A percentile compares a stretch with the other conserved stretches of the same genome.
phyloP scores from a whole-genome alignment of 352 stramenopile genomes.

The Phytopythium mirpurense region DNA sequence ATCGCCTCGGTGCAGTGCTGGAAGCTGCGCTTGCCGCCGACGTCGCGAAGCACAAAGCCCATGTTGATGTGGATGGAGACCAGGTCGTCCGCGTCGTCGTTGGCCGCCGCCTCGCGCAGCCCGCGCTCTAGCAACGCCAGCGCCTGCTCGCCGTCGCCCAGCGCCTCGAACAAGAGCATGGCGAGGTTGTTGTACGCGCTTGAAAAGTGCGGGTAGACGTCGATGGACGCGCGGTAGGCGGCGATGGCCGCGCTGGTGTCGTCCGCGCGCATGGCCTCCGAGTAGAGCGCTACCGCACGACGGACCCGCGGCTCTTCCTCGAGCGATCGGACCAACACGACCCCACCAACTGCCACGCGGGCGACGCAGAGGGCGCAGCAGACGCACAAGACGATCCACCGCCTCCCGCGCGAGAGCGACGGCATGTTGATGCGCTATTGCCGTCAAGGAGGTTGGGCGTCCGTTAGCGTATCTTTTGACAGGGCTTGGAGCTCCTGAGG shows the following conservation, averaged over 20 bases:
- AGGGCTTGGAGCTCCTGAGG: neutral
- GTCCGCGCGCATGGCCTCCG: conserved; percentile 9
- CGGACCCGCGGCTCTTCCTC: conserved; percentile 22
- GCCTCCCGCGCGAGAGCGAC: neutral
- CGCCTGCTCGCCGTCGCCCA: conserved; percentile 20
- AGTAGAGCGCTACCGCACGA: conserved; percentile 26
- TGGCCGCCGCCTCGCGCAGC: conserved; percentile 19
- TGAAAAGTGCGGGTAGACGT: conserved; percentile 35
- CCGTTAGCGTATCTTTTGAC: neutral
- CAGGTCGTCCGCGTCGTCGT: conserved; percentile 30
- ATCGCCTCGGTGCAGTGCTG: conserved; percentile 42
- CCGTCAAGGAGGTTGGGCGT: neutral
- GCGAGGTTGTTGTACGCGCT: conserved; percentile 79
- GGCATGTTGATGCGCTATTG: neutral
- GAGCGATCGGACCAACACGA: conserved; percentile 12
- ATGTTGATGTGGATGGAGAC: conserved; percentile 73
- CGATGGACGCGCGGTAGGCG: conserved; percentile 46
- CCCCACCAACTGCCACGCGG: neutral
- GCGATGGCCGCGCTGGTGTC: conserved; percentile 17
- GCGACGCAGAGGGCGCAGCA: neutral
- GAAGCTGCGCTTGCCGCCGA: conserved; percentile 22
- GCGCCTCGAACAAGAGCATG: conserved; percentile 38
- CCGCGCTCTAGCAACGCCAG: conserved; percentile 37
- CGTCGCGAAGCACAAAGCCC: conserved; percentile 38
- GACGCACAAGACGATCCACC: neutral